Evolutionary conservation across 768 basidiomycete genomes (phyloP), one percentile per base, ranked within the genome.

Genomic region (Tulasnella calospora): DNA sequence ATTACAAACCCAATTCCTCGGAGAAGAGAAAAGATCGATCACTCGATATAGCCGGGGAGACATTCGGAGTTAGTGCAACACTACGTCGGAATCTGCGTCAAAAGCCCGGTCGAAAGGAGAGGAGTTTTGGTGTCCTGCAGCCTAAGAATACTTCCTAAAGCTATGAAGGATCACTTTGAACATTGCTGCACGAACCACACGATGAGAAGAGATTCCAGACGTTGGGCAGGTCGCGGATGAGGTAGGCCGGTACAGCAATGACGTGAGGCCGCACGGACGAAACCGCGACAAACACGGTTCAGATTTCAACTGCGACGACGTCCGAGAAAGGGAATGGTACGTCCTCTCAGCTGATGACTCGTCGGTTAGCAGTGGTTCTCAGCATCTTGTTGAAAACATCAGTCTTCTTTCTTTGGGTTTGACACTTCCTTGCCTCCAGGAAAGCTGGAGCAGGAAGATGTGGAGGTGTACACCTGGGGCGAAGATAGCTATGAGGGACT

Each of bases 401-500:
- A 61, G 23, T 30, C 57, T 27, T 91, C 94, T 83, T 94, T 95
- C 89, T 94, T 95, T 86, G 92, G 91, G 81, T 89, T 94, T 83
- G 87, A 91, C 85, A 82, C 84, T 71, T 84, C 76, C 23, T 83
- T 92, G 84, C 92, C 93, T 85, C 90, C 87, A 83, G 87, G 86
- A 82, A 87, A 84, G 81, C 89, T 90, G 82, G 85, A 83, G 70
- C 87, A 91, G 71, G 95, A 94, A 83, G 92, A 95, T 85, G 86
- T 98, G 80, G 92, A 94, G 3, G 94, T 96, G 71, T 96, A 94
- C 85, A 94, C 92, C 69, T 98, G 94, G 94, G 95, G 94, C 15
- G 92, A 94, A 81, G 94, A 94, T 55, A 90, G 90, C 81, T 95
- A 96, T 83, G 94, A 97, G 84, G 94, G 93, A 55, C 89, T 97